Conservation (phyloP, 2,329 filamentous ascomycete species). For the Fusarium gaditjirri region DNA sequence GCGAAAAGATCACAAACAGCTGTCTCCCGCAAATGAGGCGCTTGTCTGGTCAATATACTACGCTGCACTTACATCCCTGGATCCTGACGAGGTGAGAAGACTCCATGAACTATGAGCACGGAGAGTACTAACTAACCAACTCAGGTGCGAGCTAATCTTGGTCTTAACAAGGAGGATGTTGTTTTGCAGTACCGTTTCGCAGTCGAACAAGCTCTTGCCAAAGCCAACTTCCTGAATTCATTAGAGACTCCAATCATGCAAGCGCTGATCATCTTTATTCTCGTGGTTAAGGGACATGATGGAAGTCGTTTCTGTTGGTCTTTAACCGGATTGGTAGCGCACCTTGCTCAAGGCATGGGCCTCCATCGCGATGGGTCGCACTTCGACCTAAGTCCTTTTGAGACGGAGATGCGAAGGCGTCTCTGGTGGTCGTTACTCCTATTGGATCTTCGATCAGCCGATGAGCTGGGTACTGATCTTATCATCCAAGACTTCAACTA, state of each 20-base stretch:
- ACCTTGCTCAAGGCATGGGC: conserved; percentile 69
- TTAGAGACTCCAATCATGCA: conserved; percentile 68
- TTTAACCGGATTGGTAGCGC: conserved; percentile 65
- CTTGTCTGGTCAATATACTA: conserved; percentile 73
- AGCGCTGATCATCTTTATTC: conserved; percentile 67
- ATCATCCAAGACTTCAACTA: conserved; percentile 55
- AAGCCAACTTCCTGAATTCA: conserved; percentile 67
- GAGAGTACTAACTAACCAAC: conserved; percentile 5
- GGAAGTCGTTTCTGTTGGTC: conserved; percentile 68
- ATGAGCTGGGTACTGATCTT: conserved; percentile 63
- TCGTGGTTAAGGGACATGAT: conserved; percentile 58
- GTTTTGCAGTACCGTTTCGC: conserved; percentile 62
- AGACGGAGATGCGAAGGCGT: conserved; percentile 68
- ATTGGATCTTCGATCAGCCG: conserved; percentile 65
- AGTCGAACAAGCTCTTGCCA: conserved; percentile 66
- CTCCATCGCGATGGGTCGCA: conserved; percentile 66
- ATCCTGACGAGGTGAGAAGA: conserved; percentile 64
- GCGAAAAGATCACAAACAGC: conserved; percentile 66
- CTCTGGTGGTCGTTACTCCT: conserved; percentile 70
- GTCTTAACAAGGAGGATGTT: conserved; percentile 56
- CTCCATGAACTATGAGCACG: accelerated
- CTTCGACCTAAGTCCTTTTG: conserved; percentile 65
- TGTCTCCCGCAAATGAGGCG: conserved; percentile 68
- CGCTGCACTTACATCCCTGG: conserved; percentile 67
- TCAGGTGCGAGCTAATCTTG: conserved; percentile 53